These are phyloP conservation scores for Solanum peruvianum DNA, from an alignment of 257 asterid genomes.

Conservation along the genomic window DNA sequence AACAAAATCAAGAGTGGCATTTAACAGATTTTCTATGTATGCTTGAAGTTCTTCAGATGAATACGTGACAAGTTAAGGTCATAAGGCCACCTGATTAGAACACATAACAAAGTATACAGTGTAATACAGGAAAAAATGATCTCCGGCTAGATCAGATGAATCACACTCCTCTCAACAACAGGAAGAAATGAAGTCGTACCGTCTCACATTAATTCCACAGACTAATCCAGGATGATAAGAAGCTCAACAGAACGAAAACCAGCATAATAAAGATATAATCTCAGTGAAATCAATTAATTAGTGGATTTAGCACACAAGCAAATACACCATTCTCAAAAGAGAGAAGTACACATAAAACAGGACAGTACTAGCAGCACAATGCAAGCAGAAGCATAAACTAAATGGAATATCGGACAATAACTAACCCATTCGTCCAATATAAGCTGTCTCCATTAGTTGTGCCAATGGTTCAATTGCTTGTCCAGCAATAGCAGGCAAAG, in stretches of 20 bases:
- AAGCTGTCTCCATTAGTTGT: slow-evolving; percentile 37
- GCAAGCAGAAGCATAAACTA: background rate
- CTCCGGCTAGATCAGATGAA: background rate
- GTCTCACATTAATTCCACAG: background rate
- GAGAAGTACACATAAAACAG: background rate
- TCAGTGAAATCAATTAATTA: background rate
- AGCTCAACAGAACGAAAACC: background rate
- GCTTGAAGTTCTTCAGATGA: background rate
- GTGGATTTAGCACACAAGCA: background rate
- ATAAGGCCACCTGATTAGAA: background rate
- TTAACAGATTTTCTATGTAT: background rate
- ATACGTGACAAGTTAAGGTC: background rate
- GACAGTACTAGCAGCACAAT: background rate
- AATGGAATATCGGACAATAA: background rate
- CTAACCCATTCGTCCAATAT: slow-evolving; percentile 34
- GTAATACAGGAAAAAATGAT: background rate
- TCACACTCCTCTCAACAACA: background rate
- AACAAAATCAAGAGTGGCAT: background rate
- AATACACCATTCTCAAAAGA: background rate
- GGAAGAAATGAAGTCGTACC: background rate
- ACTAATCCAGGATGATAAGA: background rate
- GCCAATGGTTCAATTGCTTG: slow-evolving; percentile 42
- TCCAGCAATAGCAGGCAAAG: slow-evolving; percentile 37
- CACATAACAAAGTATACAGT: background rate
- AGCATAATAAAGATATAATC: background rate